These are phyloP conservation scores for Corynespora cassiicola DNA, from an alignment of 2,329 filamentous ascomycete genomes.

Conservation along the genomic window DNA sequence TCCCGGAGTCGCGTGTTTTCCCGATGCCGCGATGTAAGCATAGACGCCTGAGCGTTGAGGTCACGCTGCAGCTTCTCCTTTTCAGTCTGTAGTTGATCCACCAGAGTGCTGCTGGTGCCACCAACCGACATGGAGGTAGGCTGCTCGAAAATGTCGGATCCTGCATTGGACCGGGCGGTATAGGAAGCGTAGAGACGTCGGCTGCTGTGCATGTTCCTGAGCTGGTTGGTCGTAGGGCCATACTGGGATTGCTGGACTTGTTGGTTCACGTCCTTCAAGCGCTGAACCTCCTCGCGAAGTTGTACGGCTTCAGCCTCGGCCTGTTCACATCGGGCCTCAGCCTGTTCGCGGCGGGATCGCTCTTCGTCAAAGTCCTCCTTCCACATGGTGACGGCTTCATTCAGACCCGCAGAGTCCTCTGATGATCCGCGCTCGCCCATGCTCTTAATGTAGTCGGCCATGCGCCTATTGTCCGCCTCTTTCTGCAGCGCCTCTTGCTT, in stretches of 20 bases:
- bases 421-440: slow-evolving; percentile 57
- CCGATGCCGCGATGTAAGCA: slow-evolving; percentile 93
- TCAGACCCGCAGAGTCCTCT: slow-evolving; percentile 44
- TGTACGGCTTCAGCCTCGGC: slow-evolving; percentile 86
- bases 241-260: slow-evolving; percentile 36
- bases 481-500: slow-evolving; percentile 77
- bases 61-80: slow-evolving; percentile 92
- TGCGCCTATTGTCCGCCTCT: slow-evolving; percentile 84
- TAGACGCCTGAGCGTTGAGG: slow-evolving; percentile 93
- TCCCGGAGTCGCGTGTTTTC: slow-evolving; percentile 95
- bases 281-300: slow-evolving; percentile 83
- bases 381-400: slow-evolving; percentile 74
- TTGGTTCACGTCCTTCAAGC: slow-evolving; percentile 60
- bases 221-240: slow-evolving; percentile 47
- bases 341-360: slow-evolving; percentile 84
- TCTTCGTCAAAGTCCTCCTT: slow-evolving; percentile 95
- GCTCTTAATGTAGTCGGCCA: slow-evolving; percentile 79
- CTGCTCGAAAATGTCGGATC: slow-evolving; percentile 48
- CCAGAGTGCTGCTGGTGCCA: slow-evolving; percentile 68
- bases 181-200: slow-evolving; percentile 48
- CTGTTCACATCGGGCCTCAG: slow-evolving; percentile 85
- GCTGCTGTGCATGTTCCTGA: slow-evolving; percentile 44
- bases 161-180: slow-evolving; percentile 44
- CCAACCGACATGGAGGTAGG: slow-evolving; percentile 27
- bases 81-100: slow-evolving; percentile 89